These are phyloP conservation scores for Stropharia rugosoannulata DNA, from an alignment of 768 basidiomycete species.

Conservation along the genomic window DNA sequence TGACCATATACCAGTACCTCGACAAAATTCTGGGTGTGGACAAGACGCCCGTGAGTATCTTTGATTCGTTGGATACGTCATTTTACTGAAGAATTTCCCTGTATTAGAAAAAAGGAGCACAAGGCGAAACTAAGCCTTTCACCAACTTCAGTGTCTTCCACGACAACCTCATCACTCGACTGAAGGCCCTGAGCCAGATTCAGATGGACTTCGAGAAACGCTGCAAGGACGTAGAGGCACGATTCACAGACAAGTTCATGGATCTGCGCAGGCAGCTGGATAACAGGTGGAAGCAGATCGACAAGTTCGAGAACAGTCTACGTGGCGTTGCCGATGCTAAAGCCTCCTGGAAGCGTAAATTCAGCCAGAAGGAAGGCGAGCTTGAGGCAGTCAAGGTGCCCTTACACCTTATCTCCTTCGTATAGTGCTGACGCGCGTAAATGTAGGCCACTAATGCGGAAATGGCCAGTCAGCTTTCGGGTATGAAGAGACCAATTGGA, in stretches of 20 bases:
- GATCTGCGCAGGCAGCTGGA: slow-evolving; percentile 89
- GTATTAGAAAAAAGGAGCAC: slow-evolving; percentile 66
- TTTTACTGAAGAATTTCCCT: neutral
- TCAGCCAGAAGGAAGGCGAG: slow-evolving; percentile 84
- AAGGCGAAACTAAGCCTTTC: slow-evolving; percentile 87
- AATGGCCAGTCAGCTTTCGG: slow-evolving; percentile 65
- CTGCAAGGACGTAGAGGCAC: slow-evolving; percentile 73
- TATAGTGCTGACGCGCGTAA: neutral
- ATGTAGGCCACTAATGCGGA: slow-evolving; percentile 70
- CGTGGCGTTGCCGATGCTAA: slow-evolving; percentile 84
- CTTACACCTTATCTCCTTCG: neutral
- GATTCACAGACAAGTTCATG: slow-evolving; percentile 69
- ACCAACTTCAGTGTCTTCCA: slow-evolving; percentile 94
- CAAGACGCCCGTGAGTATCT: slow-evolving; percentile 68
- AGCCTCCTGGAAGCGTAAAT: slow-evolving; percentile 79
- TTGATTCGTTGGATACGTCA: neutral
- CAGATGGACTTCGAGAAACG: slow-evolving; percentile 86
- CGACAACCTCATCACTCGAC: slow-evolving; percentile 85
- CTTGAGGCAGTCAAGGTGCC: slow-evolving; percentile 80
- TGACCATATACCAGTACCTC: slow-evolving; percentile 94
- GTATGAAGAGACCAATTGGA: slow-evolving; percentile 57
- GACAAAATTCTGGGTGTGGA: slow-evolving; percentile 92
- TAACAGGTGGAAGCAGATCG: slow-evolving; percentile 85
- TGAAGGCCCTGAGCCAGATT: slow-evolving; percentile 83
- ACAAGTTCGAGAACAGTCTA: slow-evolving; percentile 86